Conservation (phyloP, 176 grass and related monocot genomes). For the Eragrostis nindensis region DNA sequence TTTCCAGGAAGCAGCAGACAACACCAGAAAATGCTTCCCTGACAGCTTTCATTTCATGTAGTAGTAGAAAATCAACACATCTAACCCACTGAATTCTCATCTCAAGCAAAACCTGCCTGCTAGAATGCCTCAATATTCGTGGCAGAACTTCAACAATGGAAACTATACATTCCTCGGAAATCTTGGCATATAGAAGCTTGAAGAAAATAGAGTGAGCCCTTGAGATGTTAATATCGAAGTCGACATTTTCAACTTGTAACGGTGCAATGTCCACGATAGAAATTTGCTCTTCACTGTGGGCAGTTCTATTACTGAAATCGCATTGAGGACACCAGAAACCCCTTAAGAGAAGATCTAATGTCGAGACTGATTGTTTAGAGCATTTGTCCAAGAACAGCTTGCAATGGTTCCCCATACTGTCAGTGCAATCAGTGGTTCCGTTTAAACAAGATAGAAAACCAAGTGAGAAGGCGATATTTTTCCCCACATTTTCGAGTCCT, state of each 20-base stretch:
- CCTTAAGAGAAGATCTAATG: constrained; percentile 80
- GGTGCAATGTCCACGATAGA: constrained; percentile 52
- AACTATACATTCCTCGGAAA: constrained; percentile 66
- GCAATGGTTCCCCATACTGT: constrained; percentile 47
- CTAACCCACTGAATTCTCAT: constrained; percentile 66
- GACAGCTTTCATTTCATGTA: constrained; percentile 72
- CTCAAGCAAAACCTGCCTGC: constrained; percentile 54
- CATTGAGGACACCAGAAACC: constrained; percentile 85
- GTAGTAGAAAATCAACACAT: constrained; percentile 77
- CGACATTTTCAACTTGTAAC: constrained; percentile 48
- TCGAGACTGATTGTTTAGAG: constrained; percentile 47
- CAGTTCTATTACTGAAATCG: constrained; percentile 45
- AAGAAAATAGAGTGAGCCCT: constrained; percentile 73
- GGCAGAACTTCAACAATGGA: constrained; percentile 74
- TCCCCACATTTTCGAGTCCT: constrained; percentile 46
- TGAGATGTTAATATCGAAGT: constrained; percentile 35
- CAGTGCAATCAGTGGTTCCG: constrained; percentile 50
- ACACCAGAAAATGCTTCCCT: constrained; percentile 81
- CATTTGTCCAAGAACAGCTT: constrained; percentile 68
- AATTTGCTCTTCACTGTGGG: constrained; percentile 52
- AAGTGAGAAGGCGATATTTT: constrained; percentile 76
- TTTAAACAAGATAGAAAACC: constrained; percentile 93
- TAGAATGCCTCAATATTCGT: constrained; percentile 76
- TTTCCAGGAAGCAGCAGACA: constrained; percentile 82
- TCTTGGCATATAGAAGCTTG: constrained; percentile 68